Base-by-base conservation (phyloP, 352 stramenopile genomes). In the Stephanocyclus meneghinianus region DNA sequence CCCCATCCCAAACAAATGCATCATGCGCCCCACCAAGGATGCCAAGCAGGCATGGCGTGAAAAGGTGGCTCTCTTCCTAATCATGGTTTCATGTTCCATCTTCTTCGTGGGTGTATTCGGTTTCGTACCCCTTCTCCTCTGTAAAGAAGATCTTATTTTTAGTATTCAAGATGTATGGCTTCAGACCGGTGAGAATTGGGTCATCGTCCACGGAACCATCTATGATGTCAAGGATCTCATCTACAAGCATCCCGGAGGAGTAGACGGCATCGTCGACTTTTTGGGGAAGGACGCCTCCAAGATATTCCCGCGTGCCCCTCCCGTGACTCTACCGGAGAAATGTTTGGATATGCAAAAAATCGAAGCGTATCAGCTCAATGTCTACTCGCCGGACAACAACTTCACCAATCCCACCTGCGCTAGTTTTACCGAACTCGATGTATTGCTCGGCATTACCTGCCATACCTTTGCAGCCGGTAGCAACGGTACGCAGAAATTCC, bases 1-100 rank as follows among this genome's bases (percentile, higher is more conserved):
- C 64, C 51, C 81, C 16, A 84, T 90, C 21, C 84, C 81, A n/a
- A 86, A 88, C 68, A 84, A 75, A 30, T 85, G 72, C 47, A 86
- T 90, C 37, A 78, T 74, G 59, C 51, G 78, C 15, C 69, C 78
- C 15, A 84, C 72, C 37, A 84, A 82, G 29, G 73, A 81, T 57
- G 84, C 81, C 13, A 88, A 88, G 56, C 84, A 90, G 40, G 84
- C 84, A 10, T 90, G 84, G 84, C 61, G 84, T 21, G 84, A 90
- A 56, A 90, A 90, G 59, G 71, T 88, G 8, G 77, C 84, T 10
- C 47, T 90, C n/a, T 90, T 78, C 65, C 9, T 87, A 1, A 84
- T 87, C 42, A 80, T 88, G 59, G 50, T 90, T 8, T 71, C 44
- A 0, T 78, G 59, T 59, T 87, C 74, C 11, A 66, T 78, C 21